Base-by-base conservation (phyloP, 495 filamentous ascomycete genomes). In the Neurospora sp. region DNA sequence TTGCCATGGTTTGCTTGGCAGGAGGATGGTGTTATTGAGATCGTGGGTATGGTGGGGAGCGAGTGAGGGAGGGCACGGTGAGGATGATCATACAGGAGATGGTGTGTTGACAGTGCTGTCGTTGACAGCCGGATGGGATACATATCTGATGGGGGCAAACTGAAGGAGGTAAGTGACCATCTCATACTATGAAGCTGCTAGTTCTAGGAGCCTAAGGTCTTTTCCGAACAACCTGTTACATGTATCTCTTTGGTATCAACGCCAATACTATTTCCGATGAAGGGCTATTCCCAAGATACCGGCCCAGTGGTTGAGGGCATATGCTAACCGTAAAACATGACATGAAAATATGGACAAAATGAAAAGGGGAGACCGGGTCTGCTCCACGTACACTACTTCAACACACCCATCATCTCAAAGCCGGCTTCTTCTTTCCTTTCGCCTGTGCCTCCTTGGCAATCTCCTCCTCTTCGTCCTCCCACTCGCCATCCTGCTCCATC, bases 401-500 rank as follows among this genome's bases (percentile, higher is more conserved):
- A 35, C 2, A 62, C 54, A 16, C 4, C 54, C n/a, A 12, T 62
- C 54, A 62, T 27, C 12, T 62, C 12, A 62, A 27, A 27, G 54
- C 54, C 6, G 54, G 54, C 54, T 62, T 62, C 54, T 62, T 62
- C 23, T 42, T 16, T 23, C 44, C 38, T 23, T 16, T 42, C 27
- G 38, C 20, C 35, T 69, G 48, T 69, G 12, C 70, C 70, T 20
- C 66, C 38, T 37, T 35, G 54, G 54, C 81, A 54, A 84, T 85
- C 75, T 85, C 83, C 54, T 82, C 82, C 41, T 86, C 84, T 74
- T 87, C 84, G 23, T 88, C 85, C 71, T 86, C 84, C 83, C 85
- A 88, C 75, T 87, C 85, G 12, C 83, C 83, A 14, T 83, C 83
- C 16, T 86, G 85, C 42, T 89, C 87, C 71, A 87, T 86, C 73